Conservation (phyloP, 176 grass and related monocot species). For the Carex pumila region DNA sequence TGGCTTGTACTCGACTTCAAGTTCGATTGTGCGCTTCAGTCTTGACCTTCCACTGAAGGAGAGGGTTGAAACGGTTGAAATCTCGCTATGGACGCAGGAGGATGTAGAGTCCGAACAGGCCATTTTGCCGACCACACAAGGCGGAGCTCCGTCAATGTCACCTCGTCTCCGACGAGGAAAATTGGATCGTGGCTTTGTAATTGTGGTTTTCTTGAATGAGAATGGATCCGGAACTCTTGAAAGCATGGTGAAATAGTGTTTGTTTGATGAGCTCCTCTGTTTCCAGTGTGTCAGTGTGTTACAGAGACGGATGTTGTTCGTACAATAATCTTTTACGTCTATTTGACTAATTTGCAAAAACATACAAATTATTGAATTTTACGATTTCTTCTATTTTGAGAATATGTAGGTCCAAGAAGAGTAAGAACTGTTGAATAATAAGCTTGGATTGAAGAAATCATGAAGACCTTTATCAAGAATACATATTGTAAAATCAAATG, state of each 20-base stretch:
- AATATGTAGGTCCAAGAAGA: too few relatives aligned
- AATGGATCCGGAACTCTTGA: background rate
- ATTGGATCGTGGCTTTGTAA: background rate
- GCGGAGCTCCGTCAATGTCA: background rate
- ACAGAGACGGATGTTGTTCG: too few relatives aligned
- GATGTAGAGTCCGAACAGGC: background rate
- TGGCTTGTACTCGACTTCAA: background rate
- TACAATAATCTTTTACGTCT: too few relatives aligned
- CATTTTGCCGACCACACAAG: background rate
- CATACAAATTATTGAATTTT: too few relatives aligned
- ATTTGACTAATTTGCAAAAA: too few relatives aligned
- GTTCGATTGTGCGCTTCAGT: background rate
- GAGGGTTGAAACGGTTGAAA: conserved; percentile 3
- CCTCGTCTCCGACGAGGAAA: background rate
- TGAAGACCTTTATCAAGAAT: too few relatives aligned
- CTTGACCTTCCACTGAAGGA: background rate
- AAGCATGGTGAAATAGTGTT: background rate
- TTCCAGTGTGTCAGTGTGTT: background rate
- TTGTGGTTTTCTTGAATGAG: background rate
- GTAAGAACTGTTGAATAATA: too few relatives aligned
- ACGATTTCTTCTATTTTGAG: too few relatives aligned
- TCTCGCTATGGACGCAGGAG: background rate
- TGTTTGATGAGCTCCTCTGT: background rate
- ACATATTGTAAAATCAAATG: too few relatives aligned
- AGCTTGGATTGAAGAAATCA: too few relatives aligned